These are phyloP conservation scores for Fusarium sp. DNA, from an alignment of 2,329 filamentous ascomycete genomes.

Conservation along the genomic window DNA sequence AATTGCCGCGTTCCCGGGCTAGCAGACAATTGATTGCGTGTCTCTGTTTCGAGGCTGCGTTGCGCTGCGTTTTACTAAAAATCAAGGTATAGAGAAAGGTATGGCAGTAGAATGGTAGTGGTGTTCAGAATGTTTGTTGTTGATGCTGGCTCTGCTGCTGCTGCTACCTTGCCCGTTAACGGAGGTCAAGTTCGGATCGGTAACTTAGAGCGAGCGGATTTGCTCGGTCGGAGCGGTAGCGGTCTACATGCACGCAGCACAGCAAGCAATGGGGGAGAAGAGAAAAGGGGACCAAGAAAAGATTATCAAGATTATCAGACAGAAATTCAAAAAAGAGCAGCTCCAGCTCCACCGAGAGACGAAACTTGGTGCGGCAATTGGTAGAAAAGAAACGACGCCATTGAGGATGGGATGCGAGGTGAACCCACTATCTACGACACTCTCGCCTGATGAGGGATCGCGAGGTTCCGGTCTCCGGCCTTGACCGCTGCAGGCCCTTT, in stretches of 20 bases:
- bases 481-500: slow-evolving; percentile 23
- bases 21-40: slow-evolving; percentile 15
- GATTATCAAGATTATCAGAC: slow-evolving; percentile 43
- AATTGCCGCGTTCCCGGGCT: slow-evolving; percentile 4
- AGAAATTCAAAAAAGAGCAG: slow-evolving; percentile 17
- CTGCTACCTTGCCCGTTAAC: slow-evolving; percentile 43
- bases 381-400: slow-evolving; percentile 34
- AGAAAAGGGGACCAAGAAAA: slow-evolving; percentile 16
- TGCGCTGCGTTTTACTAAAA: slow-evolving; percentile 4
- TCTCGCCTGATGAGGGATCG: slow-evolving; percentile 42
- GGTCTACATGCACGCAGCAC: neutral
- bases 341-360: slow-evolving; percentile 29
- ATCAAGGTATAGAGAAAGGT: slow-evolving; percentile 4
- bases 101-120: slow-evolving; percentile 11
- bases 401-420: slow-evolving; percentile 21
- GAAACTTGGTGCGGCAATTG: slow-evolving; percentile 43
- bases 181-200: slow-evolving; percentile 42
- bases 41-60: slow-evolving; percentile 4
- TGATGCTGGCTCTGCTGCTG: slow-evolving; percentile 18
- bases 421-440: slow-evolving; percentile 42
- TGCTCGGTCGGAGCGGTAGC: slow-evolving; percentile 42
- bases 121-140: slow-evolving; percentile 18
- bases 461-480: slow-evolving; percentile 46
- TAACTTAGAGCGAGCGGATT: slow-evolving; percentile 33
- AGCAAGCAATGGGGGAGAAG: slow-evolving; percentile 1